Conservation (phyloP, 176 grass and related monocot genomes). For the Musa acuminata region DNA sequence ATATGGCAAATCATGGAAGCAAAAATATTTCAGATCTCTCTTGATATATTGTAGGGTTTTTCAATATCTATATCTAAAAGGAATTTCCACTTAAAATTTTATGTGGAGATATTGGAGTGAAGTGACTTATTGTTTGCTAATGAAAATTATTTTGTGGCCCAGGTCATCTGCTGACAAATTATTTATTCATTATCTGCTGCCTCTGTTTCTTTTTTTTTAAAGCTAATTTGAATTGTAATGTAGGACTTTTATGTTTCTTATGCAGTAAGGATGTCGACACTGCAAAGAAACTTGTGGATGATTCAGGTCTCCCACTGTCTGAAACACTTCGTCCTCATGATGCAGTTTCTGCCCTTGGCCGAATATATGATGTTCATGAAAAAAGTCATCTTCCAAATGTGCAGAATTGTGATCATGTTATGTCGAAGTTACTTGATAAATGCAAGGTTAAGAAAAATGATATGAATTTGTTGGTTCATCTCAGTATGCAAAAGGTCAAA, state of each 20-base stretch:
- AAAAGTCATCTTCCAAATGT: conserved; percentile 77
- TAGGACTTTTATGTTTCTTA: conserved; percentile 3
- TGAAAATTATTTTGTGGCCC: too few species aligned
- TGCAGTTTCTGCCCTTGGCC: conserved; percentile 89
- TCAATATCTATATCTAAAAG: too few species aligned
- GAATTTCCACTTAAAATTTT: too few species aligned
- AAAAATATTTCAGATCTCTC: too few species aligned
- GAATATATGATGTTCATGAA: conserved; percentile 92
- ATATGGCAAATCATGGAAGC: too few species aligned
- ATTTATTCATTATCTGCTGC: too few species aligned
- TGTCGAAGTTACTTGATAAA: conserved; percentile 71
- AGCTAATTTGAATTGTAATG: background rate
- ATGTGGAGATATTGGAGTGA: too few species aligned
- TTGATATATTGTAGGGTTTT: too few species aligned
- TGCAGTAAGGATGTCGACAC: conserved; percentile 95
- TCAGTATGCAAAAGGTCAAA: conserved; percentile 85
- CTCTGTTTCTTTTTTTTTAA: background rate
- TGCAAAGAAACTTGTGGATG: conserved; percentile 95
- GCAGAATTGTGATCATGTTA: conserved; percentile 32
- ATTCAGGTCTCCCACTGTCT: conserved; percentile 51
- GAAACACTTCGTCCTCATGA: conserved; percentile 78
- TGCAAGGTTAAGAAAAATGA: conserved; percentile 59
- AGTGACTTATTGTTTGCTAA: too few species aligned
- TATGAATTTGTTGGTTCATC: conserved; percentile 71
- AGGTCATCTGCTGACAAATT: too few species aligned